Evolutionary conservation across 768 basidiomycete genomes (phyloP), one percentile per base, ranked within the genome.

Genomic region (Pisolithus albus): DNA sequence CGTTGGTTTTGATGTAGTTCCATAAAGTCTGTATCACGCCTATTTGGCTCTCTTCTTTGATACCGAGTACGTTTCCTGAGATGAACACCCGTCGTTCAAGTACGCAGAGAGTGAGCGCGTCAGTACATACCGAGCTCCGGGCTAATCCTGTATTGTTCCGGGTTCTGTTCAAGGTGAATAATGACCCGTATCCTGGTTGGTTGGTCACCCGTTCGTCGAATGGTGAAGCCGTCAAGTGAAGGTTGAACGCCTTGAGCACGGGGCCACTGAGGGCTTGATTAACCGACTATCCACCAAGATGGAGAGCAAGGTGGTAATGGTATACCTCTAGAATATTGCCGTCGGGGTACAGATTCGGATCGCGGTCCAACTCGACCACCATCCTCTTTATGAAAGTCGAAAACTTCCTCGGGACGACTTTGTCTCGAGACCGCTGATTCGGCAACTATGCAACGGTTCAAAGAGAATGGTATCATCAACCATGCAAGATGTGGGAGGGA

Each of bases 1-100:
- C 80, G 57, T 92, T 76, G 13, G 84, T 72, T 64, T 93, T 95
- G 70, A 96, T 87, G 59, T 94, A 92, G 61, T 87, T 89, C 94
- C 94, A 98, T 10, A 96, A 64, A 0, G 88, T 80, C 51, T 90
- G 84, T 16, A 95, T 77, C 16, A 90, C 80, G 6, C 86, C 89
- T 21, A 85, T 72, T 26, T 90, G 79, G 34, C 88, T 91, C 26
- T 90, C 92, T 63, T 96, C 88, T 58, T 87, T 86, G 64, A 93
- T 77, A 18, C 83, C 85, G 37, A 97, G 74, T 11, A 92, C 65
- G 42, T 73, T 75, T 1, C 75, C 86, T 86, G 53, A 32, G 8
- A 5, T 18, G 32, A 16, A 15, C 28, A 19, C 47, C n/a, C 62
- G 54, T 26, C 52, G 23, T 13, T 34, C 51, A 34, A 43, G 42